Percentiles rank a stretch among this genome's conserved stretches.
These are phyloP conservation scores for Eucalyptus cloeziana DNA, from an alignment of 345 rosid species.

Conservation along the genomic window DNA sequence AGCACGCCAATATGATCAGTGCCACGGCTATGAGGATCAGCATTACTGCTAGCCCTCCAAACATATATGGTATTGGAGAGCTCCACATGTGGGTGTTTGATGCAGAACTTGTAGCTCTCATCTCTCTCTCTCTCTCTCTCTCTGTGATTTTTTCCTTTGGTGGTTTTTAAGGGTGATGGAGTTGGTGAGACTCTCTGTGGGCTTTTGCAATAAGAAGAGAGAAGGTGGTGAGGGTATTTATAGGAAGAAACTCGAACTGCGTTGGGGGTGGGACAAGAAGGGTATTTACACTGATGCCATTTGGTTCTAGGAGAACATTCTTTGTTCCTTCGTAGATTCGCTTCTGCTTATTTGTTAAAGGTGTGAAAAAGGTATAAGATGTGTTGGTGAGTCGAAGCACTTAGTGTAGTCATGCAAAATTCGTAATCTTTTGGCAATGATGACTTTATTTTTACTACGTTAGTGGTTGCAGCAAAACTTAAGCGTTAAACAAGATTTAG, in stretches of 20 bases:
- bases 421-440: not conserved
- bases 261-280: not conserved
- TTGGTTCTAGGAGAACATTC: not conserved
- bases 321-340: not conserved
- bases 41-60: slow-evolving; percentile 15
- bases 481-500: not conserved
- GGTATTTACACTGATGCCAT: not conserved
- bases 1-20: slow-evolving; percentile 10
- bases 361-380: not conserved
- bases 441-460: not conserved
- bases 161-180: not conserved
- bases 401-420: not conserved
- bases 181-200: not conserved
- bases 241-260: not conserved
- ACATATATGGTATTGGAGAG: slow-evolving; percentile 19
- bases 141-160: not conserved
- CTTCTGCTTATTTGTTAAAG: not conserved
- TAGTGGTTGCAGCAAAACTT: not conserved
- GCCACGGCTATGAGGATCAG: slow-evolving; percentile 10
- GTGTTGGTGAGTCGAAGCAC: not conserved
- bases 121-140: not conserved
- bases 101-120: not conserved
- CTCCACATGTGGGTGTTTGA: not conserved
- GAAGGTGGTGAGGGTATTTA: not conserved
- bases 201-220: not conserved